These are phyloP conservation scores for Funneliformis geosporum DNA, from an alignment of 192 early-diverging fungal genomes.

Conservation along the genomic window DNA sequence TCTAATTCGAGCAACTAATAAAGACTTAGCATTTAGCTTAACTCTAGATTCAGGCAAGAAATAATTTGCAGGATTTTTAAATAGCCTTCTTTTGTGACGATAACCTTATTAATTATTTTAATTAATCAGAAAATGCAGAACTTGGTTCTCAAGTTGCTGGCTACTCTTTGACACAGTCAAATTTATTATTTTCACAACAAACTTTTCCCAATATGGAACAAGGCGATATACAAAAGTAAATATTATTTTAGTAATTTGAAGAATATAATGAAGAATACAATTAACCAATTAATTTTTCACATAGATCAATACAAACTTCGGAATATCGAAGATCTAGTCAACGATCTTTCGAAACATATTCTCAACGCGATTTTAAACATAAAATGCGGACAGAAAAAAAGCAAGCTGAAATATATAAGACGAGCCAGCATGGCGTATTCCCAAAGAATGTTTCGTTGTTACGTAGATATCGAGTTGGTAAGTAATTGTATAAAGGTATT, in stretches of 20 bases:
- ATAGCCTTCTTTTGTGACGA: too few species aligned
- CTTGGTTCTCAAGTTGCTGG: background rate
- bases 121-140: background rate
- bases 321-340: background rate
- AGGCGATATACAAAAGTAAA: background rate
- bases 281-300: background rate
- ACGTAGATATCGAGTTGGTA: constrained; percentile 20
- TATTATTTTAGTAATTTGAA: background rate
- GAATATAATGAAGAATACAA: background rate
- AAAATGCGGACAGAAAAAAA: background rate
- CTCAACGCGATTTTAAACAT: background rate
- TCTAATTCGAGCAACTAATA: constrained; percentile 11
- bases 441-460: constrained; percentile 10
- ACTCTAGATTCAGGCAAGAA: constrained; percentile 6
- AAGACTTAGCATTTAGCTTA: background rate
- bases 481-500: background rate
- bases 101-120: background rate
- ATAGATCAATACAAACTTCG: background rate
- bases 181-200: constrained; percentile 1
- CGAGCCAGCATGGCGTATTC: background rate
- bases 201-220: background rate
- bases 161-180: constrained; percentile 11
- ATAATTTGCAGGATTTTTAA: background rate
- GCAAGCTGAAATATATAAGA: background rate
- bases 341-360: background rate